Conservation (phyloP, 75 land plant species). For the Selaginella tamariscina region DNA sequence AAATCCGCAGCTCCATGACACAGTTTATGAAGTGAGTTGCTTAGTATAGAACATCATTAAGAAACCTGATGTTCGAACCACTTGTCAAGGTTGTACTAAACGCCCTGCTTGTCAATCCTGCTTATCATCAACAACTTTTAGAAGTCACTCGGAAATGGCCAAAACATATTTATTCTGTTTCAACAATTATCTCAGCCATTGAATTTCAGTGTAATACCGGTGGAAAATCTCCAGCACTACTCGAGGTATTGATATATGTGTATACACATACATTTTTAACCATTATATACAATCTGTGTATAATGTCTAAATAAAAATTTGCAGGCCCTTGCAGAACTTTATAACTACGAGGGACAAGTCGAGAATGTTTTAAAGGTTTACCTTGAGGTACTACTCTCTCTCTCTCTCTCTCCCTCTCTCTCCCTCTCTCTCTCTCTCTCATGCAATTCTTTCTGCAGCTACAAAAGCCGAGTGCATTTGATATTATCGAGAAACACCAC, state of each 20-base stretch:
- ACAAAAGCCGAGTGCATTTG: constrained; percentile 66
- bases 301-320: background rate
- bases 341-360: constrained; percentile 54
- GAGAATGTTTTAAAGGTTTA: constrained; percentile 65
- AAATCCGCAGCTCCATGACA: constrained; percentile 85
- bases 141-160: constrained; percentile 80
- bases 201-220: constrained; percentile 77
- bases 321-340: constrained; percentile 87
- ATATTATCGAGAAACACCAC: constrained; percentile 74
- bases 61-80: background rate
- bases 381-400: constrained; percentile 66
- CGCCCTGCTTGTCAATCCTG: constrained; percentile 71
- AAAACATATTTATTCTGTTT: constrained; percentile 48
- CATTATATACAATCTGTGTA: too few species aligned
- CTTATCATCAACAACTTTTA: constrained; percentile 66
- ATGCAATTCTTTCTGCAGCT: constrained; percentile 36
- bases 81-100: constrained; percentile 62
- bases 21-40: constrained; percentile 76
- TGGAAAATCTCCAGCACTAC: constrained; percentile 51
- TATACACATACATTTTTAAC: too few species aligned
- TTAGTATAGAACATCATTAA: background rate
- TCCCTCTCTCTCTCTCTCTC: background rate
- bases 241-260: too few species aligned
- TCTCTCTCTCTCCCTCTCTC: too few species aligned
- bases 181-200: constrained; percentile 69